phyloP scores from a whole-genome alignment of 257 asterid species.

The Nicotiana otophora region DNA sequence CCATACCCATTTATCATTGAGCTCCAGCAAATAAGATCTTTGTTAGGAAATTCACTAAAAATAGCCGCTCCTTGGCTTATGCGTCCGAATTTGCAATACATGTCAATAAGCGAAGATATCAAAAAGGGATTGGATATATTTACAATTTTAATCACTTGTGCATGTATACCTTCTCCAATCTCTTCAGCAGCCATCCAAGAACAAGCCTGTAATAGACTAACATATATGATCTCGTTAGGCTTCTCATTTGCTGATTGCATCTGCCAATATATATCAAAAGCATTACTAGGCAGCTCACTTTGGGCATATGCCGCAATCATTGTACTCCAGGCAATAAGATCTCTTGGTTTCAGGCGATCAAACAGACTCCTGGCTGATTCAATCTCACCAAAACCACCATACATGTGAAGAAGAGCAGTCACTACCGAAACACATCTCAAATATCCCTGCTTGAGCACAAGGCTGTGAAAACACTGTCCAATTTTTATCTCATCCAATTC shows the following conservation, averaged over 20 bases:
- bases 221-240: constrained; percentile 64
- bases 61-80: constrained; percentile 41
- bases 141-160: constrained; percentile 45
- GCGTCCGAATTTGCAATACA: constrained; percentile 75
- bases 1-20: constrained; percentile 88
- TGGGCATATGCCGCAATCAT: constrained; percentile 60
- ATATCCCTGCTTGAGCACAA: constrained; percentile 52
- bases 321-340: constrained; percentile 72
- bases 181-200: constrained; percentile 34
- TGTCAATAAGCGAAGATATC: constrained; percentile 51
- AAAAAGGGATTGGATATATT: constrained; percentile 41
- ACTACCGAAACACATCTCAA: constrained; percentile 26
- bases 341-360: constrained; percentile 42
- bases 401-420: constrained; percentile 64
- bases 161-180: constrained; percentile 56
- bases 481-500: constrained; percentile 26
- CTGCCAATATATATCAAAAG: constrained; percentile 36
- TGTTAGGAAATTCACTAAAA: constrained; percentile 40
- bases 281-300: constrained; percentile 35
- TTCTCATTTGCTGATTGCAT: constrained; percentile 54
- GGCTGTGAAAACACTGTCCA: constrained; percentile 47
- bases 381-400: constrained; percentile 47
- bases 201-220: constrained; percentile 58
- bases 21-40: constrained; percentile 85
- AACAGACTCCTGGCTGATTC: constrained; percentile 50